Conservation (phyloP, 192 early-diverging fungal species). For the Backusella tarrabulga region DNA sequence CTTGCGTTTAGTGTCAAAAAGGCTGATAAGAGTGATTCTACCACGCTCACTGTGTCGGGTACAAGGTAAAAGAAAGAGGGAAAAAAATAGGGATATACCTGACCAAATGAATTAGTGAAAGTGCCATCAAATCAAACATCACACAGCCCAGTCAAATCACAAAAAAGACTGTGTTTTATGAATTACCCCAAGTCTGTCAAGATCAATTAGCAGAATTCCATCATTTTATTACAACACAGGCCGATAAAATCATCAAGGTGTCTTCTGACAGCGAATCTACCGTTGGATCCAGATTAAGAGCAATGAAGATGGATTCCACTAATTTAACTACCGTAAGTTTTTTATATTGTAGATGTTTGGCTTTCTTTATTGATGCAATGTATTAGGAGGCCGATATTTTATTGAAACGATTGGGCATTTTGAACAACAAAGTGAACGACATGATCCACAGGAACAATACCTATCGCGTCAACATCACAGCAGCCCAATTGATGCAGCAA, state of each 20-base stretch:
- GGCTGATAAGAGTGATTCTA: background rate
- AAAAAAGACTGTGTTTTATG: background rate
- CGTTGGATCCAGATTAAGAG: background rate
- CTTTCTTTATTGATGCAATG: background rate
- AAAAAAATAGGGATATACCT: background rate
- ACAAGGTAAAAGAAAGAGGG: background rate
- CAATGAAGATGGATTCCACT: background rate
- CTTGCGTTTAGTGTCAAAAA: background rate
- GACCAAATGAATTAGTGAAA: background rate
- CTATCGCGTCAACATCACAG: background rate
- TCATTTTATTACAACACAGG: background rate
- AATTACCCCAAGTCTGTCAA: background rate
- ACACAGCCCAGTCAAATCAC: background rate
- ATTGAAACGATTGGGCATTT: background rate
- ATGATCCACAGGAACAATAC: background rate
- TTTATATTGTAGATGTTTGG: background rate
- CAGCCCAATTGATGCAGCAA: background rate
- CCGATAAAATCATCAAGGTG: background rate
- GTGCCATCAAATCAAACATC: background rate
- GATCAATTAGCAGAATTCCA: background rate
- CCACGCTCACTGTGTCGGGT: background rate
- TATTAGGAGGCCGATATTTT: background rate
- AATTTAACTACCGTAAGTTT: background rate
- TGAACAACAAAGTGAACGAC: background rate
- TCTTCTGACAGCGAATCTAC: background rate